These are phyloP conservation scores for Ophiostoma triangulosporum DNA, from an alignment of 2,329 filamentous ascomycete species.

Conservation along the genomic window DNA sequence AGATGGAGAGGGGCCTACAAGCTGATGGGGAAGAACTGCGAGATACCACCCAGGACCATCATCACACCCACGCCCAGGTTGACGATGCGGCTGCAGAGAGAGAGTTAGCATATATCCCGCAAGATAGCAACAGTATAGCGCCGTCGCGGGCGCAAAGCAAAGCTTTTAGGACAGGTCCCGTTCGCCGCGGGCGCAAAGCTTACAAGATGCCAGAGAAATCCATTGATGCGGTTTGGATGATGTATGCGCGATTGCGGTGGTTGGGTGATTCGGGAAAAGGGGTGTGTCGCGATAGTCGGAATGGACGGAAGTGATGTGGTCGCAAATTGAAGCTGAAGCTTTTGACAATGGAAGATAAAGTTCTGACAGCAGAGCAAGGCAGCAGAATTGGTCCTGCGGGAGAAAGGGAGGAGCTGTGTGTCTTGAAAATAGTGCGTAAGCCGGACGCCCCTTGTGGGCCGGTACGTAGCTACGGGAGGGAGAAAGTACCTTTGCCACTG, in stretches of 20 bases:
- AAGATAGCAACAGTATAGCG: background rate
- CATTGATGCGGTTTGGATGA: constrained; percentile 1
- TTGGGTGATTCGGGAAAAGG: background rate
- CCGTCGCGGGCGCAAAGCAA: background rate
- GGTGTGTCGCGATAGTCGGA: background rate
- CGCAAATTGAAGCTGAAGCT: no score
- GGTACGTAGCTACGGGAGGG: background rate
- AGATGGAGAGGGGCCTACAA: constrained; percentile 38
- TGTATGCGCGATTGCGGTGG: background rate
- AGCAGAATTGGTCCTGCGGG: background rate
- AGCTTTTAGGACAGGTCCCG: no score
- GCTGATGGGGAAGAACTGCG: constrained; percentile 49
- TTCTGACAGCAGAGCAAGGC: background rate
- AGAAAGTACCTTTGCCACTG: constrained; percentile 3
- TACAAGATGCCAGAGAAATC: constrained; percentile 90
- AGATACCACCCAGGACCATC: constrained; percentile 74
- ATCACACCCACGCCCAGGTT: constrained; percentile 80
- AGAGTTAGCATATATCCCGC: background rate
- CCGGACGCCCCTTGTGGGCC: background rate
- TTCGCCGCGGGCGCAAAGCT: no score
- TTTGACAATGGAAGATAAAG: background rate
- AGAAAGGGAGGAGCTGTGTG: background rate
- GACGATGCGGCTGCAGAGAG: constrained; percentile 61
- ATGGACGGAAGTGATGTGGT: background rate
- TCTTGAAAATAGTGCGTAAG: background rate